phyloP scores from a whole-genome alignment of 345 rosid genomes.

The Trapa incisa region DNA sequence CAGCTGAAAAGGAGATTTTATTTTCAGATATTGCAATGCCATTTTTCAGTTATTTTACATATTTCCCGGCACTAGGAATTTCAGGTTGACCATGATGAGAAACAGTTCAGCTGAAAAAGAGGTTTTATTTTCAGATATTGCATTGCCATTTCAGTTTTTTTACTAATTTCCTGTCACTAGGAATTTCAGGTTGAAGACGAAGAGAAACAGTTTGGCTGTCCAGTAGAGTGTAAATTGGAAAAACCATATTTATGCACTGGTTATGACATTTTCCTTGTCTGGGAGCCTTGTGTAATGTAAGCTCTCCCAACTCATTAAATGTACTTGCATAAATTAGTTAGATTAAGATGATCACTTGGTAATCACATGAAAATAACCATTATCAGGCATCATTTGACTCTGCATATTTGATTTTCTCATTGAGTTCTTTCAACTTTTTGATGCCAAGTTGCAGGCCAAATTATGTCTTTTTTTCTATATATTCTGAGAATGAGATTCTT shows the following conservation, averaged over 20 bases:
- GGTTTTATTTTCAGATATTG: background rate
- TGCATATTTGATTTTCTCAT: background rate
- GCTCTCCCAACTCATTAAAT: slow-evolving; percentile 5
- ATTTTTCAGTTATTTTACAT: background rate
- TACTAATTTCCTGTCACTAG: background rate
- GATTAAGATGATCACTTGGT: background rate
- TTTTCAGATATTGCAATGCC: background rate
- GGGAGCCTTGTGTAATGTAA: slow-evolving; percentile 89
- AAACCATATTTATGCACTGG: slow-evolving; percentile 87
- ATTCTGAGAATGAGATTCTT: background rate
- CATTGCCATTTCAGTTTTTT: background rate
- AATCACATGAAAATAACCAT: background rate
- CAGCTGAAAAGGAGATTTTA: background rate
- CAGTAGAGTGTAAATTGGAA: background rate
- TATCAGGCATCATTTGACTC: background rate
- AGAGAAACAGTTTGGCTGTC: background rate
- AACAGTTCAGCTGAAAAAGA: background rate
- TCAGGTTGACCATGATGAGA: background rate
- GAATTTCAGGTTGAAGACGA: background rate
- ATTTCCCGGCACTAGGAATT: background rate
- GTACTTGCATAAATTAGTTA: background rate
- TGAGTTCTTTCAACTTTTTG: background rate
- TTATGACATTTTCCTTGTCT: slow-evolving; percentile 62
- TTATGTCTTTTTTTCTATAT: background rate
- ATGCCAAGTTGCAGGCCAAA: background rate